These are phyloP conservation scores for Russula sp. DNA, from an alignment of 768 basidiomycete genomes.

Conservation along the genomic window DNA sequence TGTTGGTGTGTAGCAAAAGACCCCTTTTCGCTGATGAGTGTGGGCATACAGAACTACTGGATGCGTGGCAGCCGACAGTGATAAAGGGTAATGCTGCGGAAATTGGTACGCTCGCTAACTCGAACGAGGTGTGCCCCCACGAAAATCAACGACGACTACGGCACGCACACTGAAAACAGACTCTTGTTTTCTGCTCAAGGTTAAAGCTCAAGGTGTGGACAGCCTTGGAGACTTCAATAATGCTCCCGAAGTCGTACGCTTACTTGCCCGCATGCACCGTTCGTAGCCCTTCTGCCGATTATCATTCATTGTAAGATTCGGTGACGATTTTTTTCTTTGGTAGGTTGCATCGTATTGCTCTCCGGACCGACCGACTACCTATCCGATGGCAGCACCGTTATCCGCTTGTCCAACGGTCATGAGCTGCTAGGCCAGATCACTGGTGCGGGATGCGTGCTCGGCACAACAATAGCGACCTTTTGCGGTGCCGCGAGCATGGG, in stretches of 20 bases:
- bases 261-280: slow-evolving; percentile 74
- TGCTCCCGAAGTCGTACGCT: slow-evolving; percentile 64
- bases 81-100: slow-evolving; percentile 96
- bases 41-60: slow-evolving; percentile 53
- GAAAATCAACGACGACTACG: background rate
- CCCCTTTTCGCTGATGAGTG: background rate
- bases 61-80: slow-evolving; percentile 79
- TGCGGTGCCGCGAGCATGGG: slow-evolving; percentile 63
- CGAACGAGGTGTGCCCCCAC: slow-evolving; percentile 56
- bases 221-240: slow-evolving; percentile 80
- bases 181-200: slow-evolving; percentile 45
- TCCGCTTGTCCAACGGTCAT: slow-evolving; percentile 74
- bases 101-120: slow-evolving; percentile 74
- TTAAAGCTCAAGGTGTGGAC: slow-evolving; percentile 76
- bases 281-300: slow-evolving; percentile 33
- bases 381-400: slow-evolving; percentile 70
- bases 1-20: background rate
- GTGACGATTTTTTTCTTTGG: background rate
- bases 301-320: background rate
- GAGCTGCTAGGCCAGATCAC: slow-evolving; percentile 74
- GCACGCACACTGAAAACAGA: background rate
- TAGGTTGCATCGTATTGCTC: slow-evolving; percentile 64
- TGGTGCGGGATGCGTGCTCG: slow-evolving; percentile 84
- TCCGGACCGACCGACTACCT: slow-evolving; percentile 82
- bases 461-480: slow-evolving; percentile 74